phyloP scores from a whole-genome alignment of 2,329 filamentous ascomycete genomes.

The Pyrenophora graminea region DNA sequence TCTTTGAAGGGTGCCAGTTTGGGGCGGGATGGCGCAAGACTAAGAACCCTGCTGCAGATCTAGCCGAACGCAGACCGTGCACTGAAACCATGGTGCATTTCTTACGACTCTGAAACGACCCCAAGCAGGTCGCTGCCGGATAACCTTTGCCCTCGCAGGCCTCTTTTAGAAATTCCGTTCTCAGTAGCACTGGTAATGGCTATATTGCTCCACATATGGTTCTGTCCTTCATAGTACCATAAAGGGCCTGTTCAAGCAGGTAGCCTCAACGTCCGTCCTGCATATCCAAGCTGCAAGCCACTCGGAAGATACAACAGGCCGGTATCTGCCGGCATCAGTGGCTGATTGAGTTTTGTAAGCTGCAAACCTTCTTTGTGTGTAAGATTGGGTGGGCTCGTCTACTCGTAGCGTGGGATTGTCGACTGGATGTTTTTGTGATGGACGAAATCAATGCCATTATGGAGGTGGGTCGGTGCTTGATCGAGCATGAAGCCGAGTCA shows the following conservation, averaged over 20 bases:
- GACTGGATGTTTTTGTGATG: too few relatives aligned
- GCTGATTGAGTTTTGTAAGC: too few relatives aligned
- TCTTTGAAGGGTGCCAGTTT: slow-evolving; percentile 12
- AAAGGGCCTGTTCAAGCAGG: too few relatives aligned
- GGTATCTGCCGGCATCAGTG: too few relatives aligned
- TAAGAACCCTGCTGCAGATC: slow-evolving; percentile 22
- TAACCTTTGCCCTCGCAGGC: slow-evolving; percentile 4
- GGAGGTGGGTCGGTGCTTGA: too few relatives aligned
- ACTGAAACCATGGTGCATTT: slow-evolving; percentile 23
- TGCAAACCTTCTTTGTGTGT: too few relatives aligned
- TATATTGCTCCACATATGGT: background rate
- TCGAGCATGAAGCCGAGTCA: too few relatives aligned
- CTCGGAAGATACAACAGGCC: too few relatives aligned
- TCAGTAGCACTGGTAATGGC: background rate
- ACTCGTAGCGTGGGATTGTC: too few relatives aligned
- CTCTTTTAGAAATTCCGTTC: background rate
- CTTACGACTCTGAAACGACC: slow-evolving; percentile 26
- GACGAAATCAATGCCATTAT: too few relatives aligned
- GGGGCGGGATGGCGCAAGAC: slow-evolving; percentile 14
- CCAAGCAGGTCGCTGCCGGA: slow-evolving; percentile 2
- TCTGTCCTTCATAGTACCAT: background rate
- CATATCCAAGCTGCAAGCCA: background rate
- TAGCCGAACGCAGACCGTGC: slow-evolving; percentile 24
- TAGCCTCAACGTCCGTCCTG: background rate
- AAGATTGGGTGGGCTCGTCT: too few relatives aligned